A percentile compares a stretch with the other conserved stretches of the same genome.
Conservation (phyloP, 2,329 filamentous ascomycete genomes). For the Thielaviopsis euricoi region DNA sequence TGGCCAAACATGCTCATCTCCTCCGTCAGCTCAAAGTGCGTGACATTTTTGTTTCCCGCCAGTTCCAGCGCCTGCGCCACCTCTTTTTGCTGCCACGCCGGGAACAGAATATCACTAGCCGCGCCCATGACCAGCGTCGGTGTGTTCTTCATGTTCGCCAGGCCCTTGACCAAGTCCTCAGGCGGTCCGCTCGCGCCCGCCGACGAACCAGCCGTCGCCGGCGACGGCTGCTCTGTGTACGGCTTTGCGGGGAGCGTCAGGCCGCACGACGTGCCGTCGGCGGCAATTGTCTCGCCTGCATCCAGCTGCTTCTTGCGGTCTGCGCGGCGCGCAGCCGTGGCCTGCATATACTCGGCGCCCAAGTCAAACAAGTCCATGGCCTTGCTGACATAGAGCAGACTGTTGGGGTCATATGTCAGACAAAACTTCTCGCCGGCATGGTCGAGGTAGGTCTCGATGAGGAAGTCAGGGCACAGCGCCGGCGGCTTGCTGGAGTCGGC, state of each 20-base stretch:
- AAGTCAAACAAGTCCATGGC: conserved; percentile 98
- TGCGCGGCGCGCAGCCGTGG: conserved; percentile 43
- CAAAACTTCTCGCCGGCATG: conserved; percentile 98
- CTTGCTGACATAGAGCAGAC: conserved; percentile 88
- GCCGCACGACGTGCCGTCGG: conserved; percentile 38
- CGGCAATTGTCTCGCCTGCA: conserved; percentile 33
- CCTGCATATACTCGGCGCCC: conserved; percentile 51
- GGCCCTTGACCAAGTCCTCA: conserved; percentile 60
- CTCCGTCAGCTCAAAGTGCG: conserved; percentile 81
- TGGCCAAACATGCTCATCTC: conserved; percentile 92
- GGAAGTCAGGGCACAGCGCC: conserved; percentile 88
- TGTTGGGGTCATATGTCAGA: conserved; percentile 90
- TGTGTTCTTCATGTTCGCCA: conserved; percentile 55
- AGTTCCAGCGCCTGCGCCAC: conserved; percentile 68
- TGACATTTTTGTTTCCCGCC: conserved; percentile 64
- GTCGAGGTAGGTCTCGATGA: conserved; percentile 96
- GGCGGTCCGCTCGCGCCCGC: conserved; percentile 37
- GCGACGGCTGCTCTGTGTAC: conserved; percentile 64
- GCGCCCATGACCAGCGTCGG: conserved; percentile 85
- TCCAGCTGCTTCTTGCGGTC: conserved; percentile 43
- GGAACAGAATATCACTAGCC: conserved; percentile 89
- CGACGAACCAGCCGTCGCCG: conserved; percentile 21
- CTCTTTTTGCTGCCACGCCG: conserved; percentile 94
- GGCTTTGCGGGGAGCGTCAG: conserved; percentile 68
- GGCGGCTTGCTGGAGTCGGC: conserved; percentile 77